phyloP scores from a whole-genome alignment of 1,284 basidiomycete species.

The Neotropicomus parvogracilis region DNA sequence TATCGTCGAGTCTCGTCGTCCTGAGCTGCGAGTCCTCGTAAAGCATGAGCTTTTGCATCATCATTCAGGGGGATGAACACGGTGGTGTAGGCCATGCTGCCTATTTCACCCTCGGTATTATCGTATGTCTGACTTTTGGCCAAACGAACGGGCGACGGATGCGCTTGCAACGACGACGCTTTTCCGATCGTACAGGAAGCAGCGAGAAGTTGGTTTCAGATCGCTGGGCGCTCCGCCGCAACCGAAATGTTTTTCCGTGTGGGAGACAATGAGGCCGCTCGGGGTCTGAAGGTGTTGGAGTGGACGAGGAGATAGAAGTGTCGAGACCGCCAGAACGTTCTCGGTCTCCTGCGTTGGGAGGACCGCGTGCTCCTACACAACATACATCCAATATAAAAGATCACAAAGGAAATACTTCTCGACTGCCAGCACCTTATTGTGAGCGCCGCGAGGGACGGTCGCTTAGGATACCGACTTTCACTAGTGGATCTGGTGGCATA shows the following conservation, averaged over 20 bases:
- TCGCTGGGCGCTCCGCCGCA: conserved; percentile 12
- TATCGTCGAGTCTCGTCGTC: conserved; percentile 59
- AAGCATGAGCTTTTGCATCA: conserved; percentile 77
- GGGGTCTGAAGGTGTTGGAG: conserved; percentile 6
- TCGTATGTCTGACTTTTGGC: conserved; percentile 1
- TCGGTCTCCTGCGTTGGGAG: background rate
- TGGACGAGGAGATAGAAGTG: conserved; percentile 18
- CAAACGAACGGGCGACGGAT: conserved; percentile 71
- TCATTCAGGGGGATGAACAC: conserved; percentile 88
- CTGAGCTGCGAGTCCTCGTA: conserved; percentile 79
- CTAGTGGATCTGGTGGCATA: conserved; percentile 31
- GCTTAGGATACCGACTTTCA: conserved; percentile 66
- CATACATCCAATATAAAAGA: background rate
- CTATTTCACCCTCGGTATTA: background rate
- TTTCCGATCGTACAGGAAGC: conserved; percentile 81
- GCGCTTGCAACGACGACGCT: conserved; percentile 92
- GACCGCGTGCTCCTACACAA: background rate
- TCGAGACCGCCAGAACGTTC: background rate
- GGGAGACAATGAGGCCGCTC: conserved; percentile 27
- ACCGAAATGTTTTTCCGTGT: background rate
- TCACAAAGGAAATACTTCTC: conserved; percentile 6
- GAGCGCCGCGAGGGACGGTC: conserved; percentile 53
- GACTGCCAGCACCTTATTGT: conserved; percentile 9
- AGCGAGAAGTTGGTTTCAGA: conserved; percentile 69
- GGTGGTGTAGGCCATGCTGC: conserved; percentile 59